phyloP scores from a whole-genome alignment of 768 basidiomycete species.

The Thelephora ganbajun region DNA sequence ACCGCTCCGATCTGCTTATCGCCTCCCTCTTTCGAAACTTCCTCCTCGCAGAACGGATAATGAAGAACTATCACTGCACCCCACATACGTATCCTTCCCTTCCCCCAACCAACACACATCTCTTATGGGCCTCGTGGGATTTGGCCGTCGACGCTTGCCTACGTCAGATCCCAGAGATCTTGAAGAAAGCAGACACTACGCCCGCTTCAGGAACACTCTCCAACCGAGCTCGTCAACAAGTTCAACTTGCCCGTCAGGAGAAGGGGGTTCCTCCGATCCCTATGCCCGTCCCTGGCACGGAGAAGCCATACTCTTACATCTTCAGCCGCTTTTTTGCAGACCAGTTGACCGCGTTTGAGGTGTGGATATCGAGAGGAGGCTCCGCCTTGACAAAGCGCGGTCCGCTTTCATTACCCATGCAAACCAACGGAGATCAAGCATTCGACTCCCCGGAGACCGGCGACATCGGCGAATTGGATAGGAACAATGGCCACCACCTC shows the following conservation, averaged over 20 bases:
- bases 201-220: conserved; percentile 13
- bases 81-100: conserved; percentile 87
- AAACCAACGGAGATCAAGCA: conserved; percentile 20
- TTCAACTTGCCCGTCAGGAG: conserved; percentile 2
- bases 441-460: conserved; percentile 14
- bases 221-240: conserved; percentile 14
- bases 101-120: conserved; percentile 92
- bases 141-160: conserved; percentile 90
- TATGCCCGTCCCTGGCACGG: conserved; percentile 10
- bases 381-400: conserved; percentile 70
- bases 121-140: conserved; percentile 96
- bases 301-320: conserved; percentile 56
- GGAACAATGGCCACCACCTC: conserved; percentile 28
- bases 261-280: conserved; percentile 5
- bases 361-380: conserved; percentile 93
- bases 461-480: conserved; percentile 13
- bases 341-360: conserved; percentile 93
- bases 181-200: conserved; percentile 21
- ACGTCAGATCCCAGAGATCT: conserved; percentile 79
- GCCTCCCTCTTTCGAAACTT: conserved; percentile 97
- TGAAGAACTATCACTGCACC: conserved; percentile 96
- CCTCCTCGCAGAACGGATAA: conserved; percentile 90
- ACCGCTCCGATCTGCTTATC: conserved; percentile 89
- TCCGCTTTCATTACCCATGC: conserved; percentile 53
- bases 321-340: conserved; percentile 92